Conservation (phyloP, 768 basidiomycete genomes). For the Basidioascus undulatus region DNA sequence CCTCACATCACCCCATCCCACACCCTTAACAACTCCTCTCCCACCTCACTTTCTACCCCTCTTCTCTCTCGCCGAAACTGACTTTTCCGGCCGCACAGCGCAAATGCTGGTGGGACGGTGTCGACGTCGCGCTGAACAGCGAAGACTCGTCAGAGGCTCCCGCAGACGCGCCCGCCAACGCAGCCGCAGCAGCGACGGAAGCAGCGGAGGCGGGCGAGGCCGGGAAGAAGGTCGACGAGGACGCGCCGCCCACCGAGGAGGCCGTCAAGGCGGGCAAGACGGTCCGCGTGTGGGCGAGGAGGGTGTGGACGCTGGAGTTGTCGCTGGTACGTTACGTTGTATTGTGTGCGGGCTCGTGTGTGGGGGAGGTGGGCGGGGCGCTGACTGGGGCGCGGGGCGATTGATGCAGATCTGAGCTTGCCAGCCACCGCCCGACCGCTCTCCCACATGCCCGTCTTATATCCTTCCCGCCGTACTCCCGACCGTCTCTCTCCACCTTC, state of each 20-base stretch:
- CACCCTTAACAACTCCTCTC: background rate
- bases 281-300: constrained; percentile 83
- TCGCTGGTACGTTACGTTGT: constrained; percentile 42
- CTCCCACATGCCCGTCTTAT: too few relatives aligned
- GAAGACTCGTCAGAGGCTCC: too few relatives aligned
- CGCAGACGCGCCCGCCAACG: constrained; percentile 16
- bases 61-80: constrained; percentile 1
- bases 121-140: constrained; percentile 42
- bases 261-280: constrained; percentile 17
- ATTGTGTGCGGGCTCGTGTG: background rate
- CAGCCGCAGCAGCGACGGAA: background rate
- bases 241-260: background rate
- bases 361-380: too few relatives aligned
- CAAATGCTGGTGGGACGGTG: constrained; percentile 99
- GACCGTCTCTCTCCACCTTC: too few relatives aligned
- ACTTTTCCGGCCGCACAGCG: constrained; percentile 28
- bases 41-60: background rate
- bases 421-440: too few relatives aligned
- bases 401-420: too few relatives aligned
- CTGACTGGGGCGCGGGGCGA: too few relatives aligned
- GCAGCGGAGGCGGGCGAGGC: too few relatives aligned
- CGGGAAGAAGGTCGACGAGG: background rate
- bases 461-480: too few relatives aligned
- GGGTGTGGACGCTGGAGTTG: constrained; percentile 95
- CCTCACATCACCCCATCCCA: background rate